Percentiles rank a stretch among this genome's conserved stretches.
These are phyloP conservation scores for Micractinium sp. DNA, from an alignment of 139 green algal species.

Conservation along the genomic window DNA sequence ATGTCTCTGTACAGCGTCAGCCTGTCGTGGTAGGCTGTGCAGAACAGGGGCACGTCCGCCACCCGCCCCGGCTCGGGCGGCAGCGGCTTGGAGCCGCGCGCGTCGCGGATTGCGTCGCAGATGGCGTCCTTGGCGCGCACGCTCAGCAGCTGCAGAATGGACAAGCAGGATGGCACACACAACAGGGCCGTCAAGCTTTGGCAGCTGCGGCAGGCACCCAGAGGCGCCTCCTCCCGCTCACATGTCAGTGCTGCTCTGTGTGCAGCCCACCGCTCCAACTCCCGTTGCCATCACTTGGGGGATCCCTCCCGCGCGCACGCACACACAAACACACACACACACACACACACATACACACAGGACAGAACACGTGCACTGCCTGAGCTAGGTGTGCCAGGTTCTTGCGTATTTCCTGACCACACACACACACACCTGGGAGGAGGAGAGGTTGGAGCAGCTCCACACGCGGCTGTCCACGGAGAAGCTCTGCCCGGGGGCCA, in stretches of 20 bases:
- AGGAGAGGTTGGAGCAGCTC: conserved; percentile 68
- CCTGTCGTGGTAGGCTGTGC: conserved; percentile 69
- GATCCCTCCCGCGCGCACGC: too few species aligned
- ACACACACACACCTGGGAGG: conserved; percentile 30
- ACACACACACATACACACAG: not conserved
- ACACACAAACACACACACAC: not conserved
- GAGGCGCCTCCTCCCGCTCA: too few species aligned
- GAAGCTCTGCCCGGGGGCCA: conserved; percentile 62
- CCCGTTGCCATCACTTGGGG: too few species aligned
- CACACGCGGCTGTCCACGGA: conserved; percentile 69
- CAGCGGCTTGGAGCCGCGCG: conserved; percentile 58
- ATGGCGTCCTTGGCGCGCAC: conserved; percentile 81
- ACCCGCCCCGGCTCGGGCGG: conserved; percentile 51
- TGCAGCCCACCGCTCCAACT: too few species aligned
- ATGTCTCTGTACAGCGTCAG: conserved; percentile 85
- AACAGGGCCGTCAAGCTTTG: too few species aligned
- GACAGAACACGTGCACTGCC: too few species aligned
- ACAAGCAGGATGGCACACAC: not conserved
- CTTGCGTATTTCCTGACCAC: too few species aligned
- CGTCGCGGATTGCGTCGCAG: conserved; percentile 80
- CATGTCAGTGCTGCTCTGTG: too few species aligned
- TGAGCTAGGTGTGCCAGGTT: too few species aligned
- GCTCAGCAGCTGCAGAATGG: conserved; percentile 50
- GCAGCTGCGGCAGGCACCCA: too few species aligned
- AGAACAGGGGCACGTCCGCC: conserved; percentile 85